Base-by-base conservation (phyloP, 2,329 filamentous ascomycete genomes). In the Grosmannia penicillata region DNA sequence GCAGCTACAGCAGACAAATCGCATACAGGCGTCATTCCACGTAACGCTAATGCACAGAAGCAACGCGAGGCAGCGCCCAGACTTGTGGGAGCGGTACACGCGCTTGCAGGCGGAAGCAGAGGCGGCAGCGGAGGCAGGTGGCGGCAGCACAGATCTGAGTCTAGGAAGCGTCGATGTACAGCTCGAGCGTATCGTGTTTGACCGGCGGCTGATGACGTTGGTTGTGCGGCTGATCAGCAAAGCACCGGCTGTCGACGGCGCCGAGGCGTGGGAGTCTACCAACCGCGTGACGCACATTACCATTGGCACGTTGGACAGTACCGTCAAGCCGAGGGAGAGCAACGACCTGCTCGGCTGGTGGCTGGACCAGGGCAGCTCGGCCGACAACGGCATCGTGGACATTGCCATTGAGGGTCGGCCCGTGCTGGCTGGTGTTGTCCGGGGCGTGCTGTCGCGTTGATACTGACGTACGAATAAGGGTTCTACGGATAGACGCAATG, bases 261-360 rank as follows among this genome's bases (percentile, higher is more conserved):
- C 14, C 4, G 15, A 11, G 14, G 61, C 62, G 33, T 83, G 78
- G 75, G 65, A 75, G 39, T 89, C 78, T 44, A 70, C 73, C 31
- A 98, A 98, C 53, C 59, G 67, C 13, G 68, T 93, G 24, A 76
- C 87, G 10, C 91, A 98, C 55, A 74, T 98, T 43, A 98, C 91
- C 0, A 68, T 96, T 8, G 91, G 91, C 17, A 98, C 91, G 1
- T 73, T 76, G 9, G 71, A 77, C 47, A 58, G 66, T 33, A 57
- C 66, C 8, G 74, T 96, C 51, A 96, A 95, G 62, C 89, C 91
- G 0, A 87, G 82, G 58, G 89, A 98, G 64, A 93, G 87, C 61
- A 98, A 98, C 53, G 78, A 84, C 42, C 49, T 98, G 52, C 57
- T 98, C 41, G 67, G 67, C 45, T 65, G 66, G 43, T 96, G 89